A percentile compares a stretch with the other conserved stretches of the same genome.
Evolutionary conservation across 345 rosid species (phyloP).

Genomic region (Citrus hindsii): DNA sequence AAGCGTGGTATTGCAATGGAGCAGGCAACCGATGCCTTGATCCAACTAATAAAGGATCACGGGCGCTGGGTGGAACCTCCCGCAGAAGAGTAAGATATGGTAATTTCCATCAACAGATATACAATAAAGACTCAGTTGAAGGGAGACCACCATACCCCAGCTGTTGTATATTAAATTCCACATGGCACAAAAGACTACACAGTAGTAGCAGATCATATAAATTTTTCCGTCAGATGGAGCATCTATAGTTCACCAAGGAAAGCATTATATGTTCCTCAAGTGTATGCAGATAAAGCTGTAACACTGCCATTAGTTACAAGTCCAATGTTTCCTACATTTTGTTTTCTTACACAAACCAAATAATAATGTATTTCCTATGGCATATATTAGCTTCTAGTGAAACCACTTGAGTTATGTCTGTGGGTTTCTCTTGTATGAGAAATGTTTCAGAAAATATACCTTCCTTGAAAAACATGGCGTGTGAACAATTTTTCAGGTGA

Average conservation of each 20-base stretch:
- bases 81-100: conserved; percentile 41
- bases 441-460: neutral
- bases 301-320: neutral
- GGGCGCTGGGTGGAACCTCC: conserved; percentile 94
- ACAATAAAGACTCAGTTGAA: neutral
- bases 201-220: neutral
- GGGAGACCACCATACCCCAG: neutral
- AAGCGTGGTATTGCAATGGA: conserved; percentile 92
- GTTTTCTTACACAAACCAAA: neutral
- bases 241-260: neutral
- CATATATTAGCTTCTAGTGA: neutral
- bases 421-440: neutral
- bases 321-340: neutral
- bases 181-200: neutral
- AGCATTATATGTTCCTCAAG: neutral
- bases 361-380: neutral
- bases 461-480: neutral
- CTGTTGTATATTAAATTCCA: neutral
- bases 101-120: neutral
- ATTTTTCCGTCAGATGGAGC: neutral
- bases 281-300: conserved; percentile 1
- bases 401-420: neutral
- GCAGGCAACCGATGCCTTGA: conserved; percentile 78
- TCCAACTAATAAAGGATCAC: conserved; percentile 86
- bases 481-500: neutral